Conservation (phyloP, 2,329 filamentous ascomycete genomes). For the Aquanectria penicillioides region DNA sequence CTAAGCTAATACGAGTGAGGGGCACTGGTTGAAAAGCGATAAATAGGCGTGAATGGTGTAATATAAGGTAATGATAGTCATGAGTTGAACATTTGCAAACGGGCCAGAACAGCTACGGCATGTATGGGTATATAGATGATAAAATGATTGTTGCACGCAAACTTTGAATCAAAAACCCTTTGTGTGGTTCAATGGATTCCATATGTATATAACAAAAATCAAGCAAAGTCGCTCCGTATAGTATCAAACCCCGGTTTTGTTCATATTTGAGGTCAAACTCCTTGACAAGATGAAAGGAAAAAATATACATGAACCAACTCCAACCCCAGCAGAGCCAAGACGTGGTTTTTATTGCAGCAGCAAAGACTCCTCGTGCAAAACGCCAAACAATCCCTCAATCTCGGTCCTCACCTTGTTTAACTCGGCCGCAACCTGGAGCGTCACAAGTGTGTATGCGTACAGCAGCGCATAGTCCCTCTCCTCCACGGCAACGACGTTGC, state of each 20-base stretch:
- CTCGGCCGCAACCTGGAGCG: conserved; percentile 73
- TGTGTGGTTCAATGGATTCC: too few relatives aligned
- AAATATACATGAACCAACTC: conserved; percentile 23
- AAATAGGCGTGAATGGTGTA: conserved; percentile 15
- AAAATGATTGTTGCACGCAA: background rate
- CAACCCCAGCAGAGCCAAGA: background rate
- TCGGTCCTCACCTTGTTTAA: conserved; percentile 68
- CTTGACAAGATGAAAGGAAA: background rate
- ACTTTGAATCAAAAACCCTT: background rate
- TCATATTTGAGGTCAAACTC: too few relatives aligned
- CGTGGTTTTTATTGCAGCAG: conserved; percentile 58
- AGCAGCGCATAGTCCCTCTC: conserved; percentile 90
- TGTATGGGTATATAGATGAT: background rate
- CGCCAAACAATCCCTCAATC: conserved; percentile 71
- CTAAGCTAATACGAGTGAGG: conserved; percentile 41
- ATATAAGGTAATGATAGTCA: conserved; percentile 12
- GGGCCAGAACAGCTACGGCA: background rate
- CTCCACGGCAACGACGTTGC: conserved; percentile 56
- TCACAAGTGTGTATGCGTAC: conserved; percentile 86
- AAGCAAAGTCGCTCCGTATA: too few relatives aligned
- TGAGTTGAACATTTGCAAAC: conserved; percentile 10
- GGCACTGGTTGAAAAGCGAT: background rate
- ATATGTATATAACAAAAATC: too few relatives aligned
- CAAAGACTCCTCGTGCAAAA: conserved; percentile 68
- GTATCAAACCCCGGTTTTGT: too few relatives aligned